These are phyloP conservation scores for Penicillium sp. DNA, from an alignment of 2,329 filamentous ascomycete genomes.

Conservation along the genomic window DNA sequence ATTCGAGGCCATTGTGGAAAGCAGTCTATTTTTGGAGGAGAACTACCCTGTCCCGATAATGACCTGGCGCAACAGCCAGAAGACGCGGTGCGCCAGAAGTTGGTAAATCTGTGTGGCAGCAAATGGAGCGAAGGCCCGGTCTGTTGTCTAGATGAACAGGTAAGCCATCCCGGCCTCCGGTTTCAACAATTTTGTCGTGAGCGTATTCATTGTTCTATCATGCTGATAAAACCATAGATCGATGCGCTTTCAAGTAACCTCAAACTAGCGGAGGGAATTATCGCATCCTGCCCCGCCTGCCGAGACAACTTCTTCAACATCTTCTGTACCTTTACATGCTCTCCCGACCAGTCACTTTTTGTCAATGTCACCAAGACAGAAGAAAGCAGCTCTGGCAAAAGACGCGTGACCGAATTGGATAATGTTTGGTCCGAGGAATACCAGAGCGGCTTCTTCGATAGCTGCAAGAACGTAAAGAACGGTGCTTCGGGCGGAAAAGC, in stretches of 20 bases:
- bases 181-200: not conserved
- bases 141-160: slow-evolving; percentile 76
- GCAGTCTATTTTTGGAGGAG: slow-evolving; percentile 77
- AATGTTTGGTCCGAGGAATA: slow-evolving; percentile 79
- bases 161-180: slow-evolving; percentile 12
- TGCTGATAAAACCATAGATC: slow-evolving; percentile 46
- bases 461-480: slow-evolving; percentile 98
- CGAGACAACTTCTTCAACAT: slow-evolving; percentile 97
- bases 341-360: slow-evolving; percentile 89
- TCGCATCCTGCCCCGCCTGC: slow-evolving; percentile 90
- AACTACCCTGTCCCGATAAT: slow-evolving; percentile 90
- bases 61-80: slow-evolving; percentile 67
- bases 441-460: slow-evolving; percentile 82
- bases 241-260: slow-evolving; percentile 73
- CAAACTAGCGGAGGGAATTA: slow-evolving; percentile 75
- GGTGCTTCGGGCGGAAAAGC: slow-evolving; percentile 86
- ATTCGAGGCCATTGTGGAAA: slow-evolving; percentile 87
- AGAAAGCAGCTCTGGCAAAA: slow-evolving; percentile 45
- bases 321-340: slow-evolving; percentile 97
- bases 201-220: not conserved
- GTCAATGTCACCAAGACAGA: slow-evolving; percentile 77
- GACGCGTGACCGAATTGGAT: slow-evolving; percentile 77
- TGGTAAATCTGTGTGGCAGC: slow-evolving; percentile 75
- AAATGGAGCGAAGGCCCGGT: slow-evolving; percentile 78
- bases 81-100: slow-evolving; percentile 60